Conservation (phyloP, 306 rosid species). For the Ochetophila trinervis region DNA sequence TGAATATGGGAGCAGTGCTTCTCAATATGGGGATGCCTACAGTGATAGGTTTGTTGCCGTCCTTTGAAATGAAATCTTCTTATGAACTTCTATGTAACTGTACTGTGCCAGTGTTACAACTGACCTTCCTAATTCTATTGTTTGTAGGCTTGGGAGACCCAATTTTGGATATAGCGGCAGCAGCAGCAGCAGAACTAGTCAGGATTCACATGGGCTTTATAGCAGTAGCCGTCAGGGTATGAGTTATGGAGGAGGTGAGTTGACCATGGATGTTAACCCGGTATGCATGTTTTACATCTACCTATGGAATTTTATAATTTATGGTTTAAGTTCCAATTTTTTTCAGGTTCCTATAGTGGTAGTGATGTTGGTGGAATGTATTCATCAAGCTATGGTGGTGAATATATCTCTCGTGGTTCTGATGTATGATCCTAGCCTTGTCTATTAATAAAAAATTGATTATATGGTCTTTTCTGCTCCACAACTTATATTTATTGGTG, state of each 20-base stretch:
- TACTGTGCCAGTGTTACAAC: slow-evolving; percentile 11
- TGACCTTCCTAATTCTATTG: slow-evolving; percentile 14
- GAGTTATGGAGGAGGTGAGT: slow-evolving; percentile 56
- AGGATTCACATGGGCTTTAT: slow-evolving; percentile 65
- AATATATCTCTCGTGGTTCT: slow-evolving; percentile 69
- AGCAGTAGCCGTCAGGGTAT: slow-evolving; percentile 73
- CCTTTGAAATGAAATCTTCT: slow-evolving; percentile 1
- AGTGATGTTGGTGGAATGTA: slow-evolving; percentile 68
- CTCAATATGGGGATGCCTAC: slow-evolving; percentile 78
- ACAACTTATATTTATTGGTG: too few relatives aligned
- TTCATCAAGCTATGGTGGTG: slow-evolving; percentile 83
- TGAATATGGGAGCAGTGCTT: slow-evolving; percentile 68
- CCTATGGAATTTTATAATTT: background rate
- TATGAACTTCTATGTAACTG: background rate
- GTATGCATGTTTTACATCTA: background rate
- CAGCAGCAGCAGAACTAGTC: slow-evolving; percentile 67
- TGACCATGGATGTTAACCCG: slow-evolving; percentile 5
- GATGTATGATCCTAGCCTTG: slow-evolving; percentile 54
- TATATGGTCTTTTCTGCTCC: too few relatives aligned
- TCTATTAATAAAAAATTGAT: background rate
- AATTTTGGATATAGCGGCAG: slow-evolving; percentile 65
- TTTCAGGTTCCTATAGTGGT: slow-evolving; percentile 68
- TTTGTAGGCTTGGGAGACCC: slow-evolving; percentile 68
- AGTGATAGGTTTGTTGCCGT: slow-evolving; percentile 62
- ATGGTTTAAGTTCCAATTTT: slow-evolving; percentile 7